Base-by-base conservation (phyloP, 495 filamentous ascomycete species). In the Penicillium macrosclerotiorum region DNA sequence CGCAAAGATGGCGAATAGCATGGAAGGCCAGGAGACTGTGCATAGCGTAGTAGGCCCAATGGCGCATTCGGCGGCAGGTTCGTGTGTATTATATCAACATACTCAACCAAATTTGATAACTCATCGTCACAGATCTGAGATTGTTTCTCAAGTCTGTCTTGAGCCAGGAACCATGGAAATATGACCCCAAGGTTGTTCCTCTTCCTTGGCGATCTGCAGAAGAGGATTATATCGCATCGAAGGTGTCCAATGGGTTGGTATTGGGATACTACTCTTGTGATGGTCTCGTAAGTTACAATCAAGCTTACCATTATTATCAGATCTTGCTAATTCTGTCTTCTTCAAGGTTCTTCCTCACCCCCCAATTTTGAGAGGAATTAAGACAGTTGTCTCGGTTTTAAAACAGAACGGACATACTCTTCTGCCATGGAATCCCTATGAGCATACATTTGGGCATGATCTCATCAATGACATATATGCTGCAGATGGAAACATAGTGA, bases 371-470 rank as follows among this genome's bases (percentile, higher is more conserved):
- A 55, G 75, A 22, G 75, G 63, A 1, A 41, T 78, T 12, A 47
- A 65, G 0, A 66, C 51, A 3, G 65, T 74, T 2, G 63, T 63
- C 0, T 51, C 59, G 0, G 60, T 66, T 0, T 29, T 78, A 3
- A 54, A 58, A 25, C 50, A 63, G 2, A 56, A 58, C 8, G 73
- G 74, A 0, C 73, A 78, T 30, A 63, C 62, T 19, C 32, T 71
- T 9, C 38, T 68, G 12, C 53, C 61, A 3, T 77, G 74, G 74
- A 55, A 49, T 8, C 71, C 71, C 0, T 68, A 71, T 37, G 55
- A 62, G 20, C 72, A 75, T 24, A 51, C 54, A 2, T 63, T 44
- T 31, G 71, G 60, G 9, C 42, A 59, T 5, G 33, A 57, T 24
- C 55, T 76, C 0, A 62, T 68, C 47, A 60, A 59, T 40, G 39